Conservation (phyloP, 2,329 filamentous ascomycete genomes). For the Calonectria pseudoreteaudii region DNA sequence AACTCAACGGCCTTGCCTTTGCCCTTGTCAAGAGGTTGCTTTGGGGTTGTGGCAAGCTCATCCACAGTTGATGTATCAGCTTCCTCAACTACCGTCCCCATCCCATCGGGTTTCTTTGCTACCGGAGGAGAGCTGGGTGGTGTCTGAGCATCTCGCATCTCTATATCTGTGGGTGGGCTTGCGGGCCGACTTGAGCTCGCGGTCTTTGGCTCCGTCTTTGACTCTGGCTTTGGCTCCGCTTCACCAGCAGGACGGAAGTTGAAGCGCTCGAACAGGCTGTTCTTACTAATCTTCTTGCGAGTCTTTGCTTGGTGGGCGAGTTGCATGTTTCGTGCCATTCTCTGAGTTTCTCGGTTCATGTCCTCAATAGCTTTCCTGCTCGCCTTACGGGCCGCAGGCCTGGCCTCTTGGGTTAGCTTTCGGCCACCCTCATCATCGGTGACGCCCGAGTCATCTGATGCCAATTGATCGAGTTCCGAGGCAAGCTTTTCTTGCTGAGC, state of each 20-base stretch:
- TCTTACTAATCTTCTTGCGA: slow-evolving; percentile 89
- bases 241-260: slow-evolving; percentile 70
- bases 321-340: slow-evolving; percentile 90
- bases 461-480: slow-evolving; percentile 50
- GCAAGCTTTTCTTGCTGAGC: slow-evolving; percentile 51
- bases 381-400: slow-evolving; percentile 79
- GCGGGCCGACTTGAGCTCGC: slow-evolving; percentile 68
- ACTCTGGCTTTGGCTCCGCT: slow-evolving; percentile 43
- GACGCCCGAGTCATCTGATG: slow-evolving; percentile 57
- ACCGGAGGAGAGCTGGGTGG: slow-evolving; percentile 78
- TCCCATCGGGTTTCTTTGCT: slow-evolving; percentile 45
- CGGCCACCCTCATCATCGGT: slow-evolving; percentile 73
- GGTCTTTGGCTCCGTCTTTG: slow-evolving; percentile 47
- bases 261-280: slow-evolving; percentile 85
- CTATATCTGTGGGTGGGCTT: slow-evolving; percentile 65
- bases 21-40: slow-evolving; percentile 62
- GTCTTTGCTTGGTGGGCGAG: slow-evolving; percentile 90
- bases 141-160: slow-evolving; percentile 67
- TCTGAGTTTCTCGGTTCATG: slow-evolving; percentile 94
- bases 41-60: slow-evolving; percentile 46
- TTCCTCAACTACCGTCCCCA: slow-evolving; percentile 18
- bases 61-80: slow-evolving; percentile 49
- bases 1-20: slow-evolving; percentile 66
- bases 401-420: slow-evolving; percentile 75
- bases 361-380: slow-evolving; percentile 96